phyloP scores from a whole-genome alignment of 1,284 basidiomycete genomes.

The Macrocystidia cucumis region DNA sequence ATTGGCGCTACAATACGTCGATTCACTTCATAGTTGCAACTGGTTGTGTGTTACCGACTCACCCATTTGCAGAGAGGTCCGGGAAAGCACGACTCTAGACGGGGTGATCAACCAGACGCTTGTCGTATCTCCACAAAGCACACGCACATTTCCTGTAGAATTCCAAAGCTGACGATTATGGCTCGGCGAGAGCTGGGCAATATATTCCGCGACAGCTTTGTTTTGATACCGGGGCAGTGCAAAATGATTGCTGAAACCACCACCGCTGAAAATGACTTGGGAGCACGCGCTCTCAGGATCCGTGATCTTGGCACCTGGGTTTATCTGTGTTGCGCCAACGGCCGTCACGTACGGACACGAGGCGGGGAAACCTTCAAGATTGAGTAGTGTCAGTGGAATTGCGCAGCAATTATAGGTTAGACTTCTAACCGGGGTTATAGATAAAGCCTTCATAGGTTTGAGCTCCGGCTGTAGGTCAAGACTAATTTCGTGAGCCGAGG shows the following conservation, averaged over 20 bases:
- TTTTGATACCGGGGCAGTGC: too few species aligned
- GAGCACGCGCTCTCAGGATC: constrained; percentile 37
- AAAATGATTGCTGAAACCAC: constrained; percentile 35
- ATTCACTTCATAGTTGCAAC: too few species aligned
- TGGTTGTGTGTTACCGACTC: too few species aligned
- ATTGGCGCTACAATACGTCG: too few species aligned
- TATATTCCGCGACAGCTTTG: too few species aligned
- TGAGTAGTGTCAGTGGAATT: neutral
- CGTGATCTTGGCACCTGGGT: constrained; percentile 27
- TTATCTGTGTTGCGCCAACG: constrained; percentile 49
- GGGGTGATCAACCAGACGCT: too few species aligned
- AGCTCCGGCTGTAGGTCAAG: constrained; percentile 14
- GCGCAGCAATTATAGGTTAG: neutral
- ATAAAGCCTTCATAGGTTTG: constrained; percentile 20
- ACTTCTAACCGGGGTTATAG: constrained; percentile 37
- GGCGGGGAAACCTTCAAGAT: constrained; percentile 36
- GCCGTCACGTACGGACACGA: constrained; percentile 51
- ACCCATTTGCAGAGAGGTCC: too few species aligned
- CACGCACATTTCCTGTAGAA: too few species aligned
- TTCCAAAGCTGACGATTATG: too few species aligned
- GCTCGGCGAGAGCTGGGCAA: too few species aligned
- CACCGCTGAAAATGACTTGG: constrained; percentile 35
- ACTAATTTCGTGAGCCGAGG: neutral
- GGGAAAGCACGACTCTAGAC: too few species aligned
- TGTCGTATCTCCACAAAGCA: too few species aligned